A percentile compares a stretch with the other conserved stretches of the same genome.
phyloP scores from a whole-genome alignment of 2,329 filamentous ascomycete genomes.

The Fusarium tricinctum region DNA sequence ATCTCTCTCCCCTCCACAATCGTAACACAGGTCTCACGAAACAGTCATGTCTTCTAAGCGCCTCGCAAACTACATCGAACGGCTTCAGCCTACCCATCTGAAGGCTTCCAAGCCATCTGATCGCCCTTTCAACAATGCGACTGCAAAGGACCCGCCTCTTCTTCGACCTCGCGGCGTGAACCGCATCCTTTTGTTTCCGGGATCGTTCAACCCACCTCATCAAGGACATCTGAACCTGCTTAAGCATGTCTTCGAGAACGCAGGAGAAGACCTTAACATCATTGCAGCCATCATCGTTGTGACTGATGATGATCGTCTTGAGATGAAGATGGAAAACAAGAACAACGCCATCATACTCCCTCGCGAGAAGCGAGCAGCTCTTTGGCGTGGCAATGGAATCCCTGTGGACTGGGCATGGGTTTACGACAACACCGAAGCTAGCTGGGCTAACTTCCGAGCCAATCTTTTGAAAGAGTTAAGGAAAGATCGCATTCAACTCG shows the following conservation, averaged over 20 bases:
- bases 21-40: not conserved
- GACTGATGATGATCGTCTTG: slow-evolving; percentile 45
- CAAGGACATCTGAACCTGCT: slow-evolving; percentile 54
- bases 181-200: slow-evolving; percentile 54
- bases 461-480: slow-evolving; percentile 18
- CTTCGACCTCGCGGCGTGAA: slow-evolving; percentile 40
- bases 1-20: not conserved
- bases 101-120: not conserved
- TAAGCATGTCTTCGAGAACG: slow-evolving; percentile 47
- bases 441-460: slow-evolving; percentile 35
- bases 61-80: slow-evolving; percentile 41
- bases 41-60: slow-evolving; percentile 16
- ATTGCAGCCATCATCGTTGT: slow-evolving; percentile 52
- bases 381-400: slow-evolving; percentile 45
- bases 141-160: slow-evolving; percentile 6
- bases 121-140: slow-evolving; percentile 38
- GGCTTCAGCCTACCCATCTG: slow-evolving; percentile 1
- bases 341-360: slow-evolving; percentile 32
- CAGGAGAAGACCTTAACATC: slow-evolving; percentile 49
- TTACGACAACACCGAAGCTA: slow-evolving; percentile 34
- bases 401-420: slow-evolving; percentile 48
- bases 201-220: slow-evolving; percentile 58
- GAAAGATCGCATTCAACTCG: slow-evolving; percentile 33
- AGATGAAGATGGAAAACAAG: slow-evolving; percentile 39
- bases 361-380: slow-evolving; percentile 39